Evolutionary conservation across 331 rosid species (phyloP).

Genomic region (Prunus yedoensis): DNA sequence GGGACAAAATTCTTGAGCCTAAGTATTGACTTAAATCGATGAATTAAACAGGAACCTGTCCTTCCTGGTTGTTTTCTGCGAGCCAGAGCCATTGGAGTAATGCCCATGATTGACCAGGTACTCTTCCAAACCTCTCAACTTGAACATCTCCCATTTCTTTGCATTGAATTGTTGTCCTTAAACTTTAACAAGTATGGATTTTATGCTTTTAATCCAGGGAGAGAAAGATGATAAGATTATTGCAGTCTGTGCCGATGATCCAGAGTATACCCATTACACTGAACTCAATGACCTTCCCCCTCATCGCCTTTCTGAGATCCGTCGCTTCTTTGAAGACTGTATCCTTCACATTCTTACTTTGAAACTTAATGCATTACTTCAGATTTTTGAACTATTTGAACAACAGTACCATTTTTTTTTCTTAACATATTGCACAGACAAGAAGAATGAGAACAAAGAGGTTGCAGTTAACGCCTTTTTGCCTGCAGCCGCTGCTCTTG

Average conservation of each 20-base stretch:
- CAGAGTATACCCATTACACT: slow-evolving; percentile 79
- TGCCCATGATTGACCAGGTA: slow-evolving; percentile 99
- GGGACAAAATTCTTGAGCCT: not conserved
- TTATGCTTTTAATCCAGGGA: slow-evolving; percentile 48
- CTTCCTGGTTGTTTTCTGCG: slow-evolving; percentile 96
- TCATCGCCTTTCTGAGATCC: slow-evolving; percentile 90
- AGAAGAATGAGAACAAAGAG: slow-evolving; percentile 97
- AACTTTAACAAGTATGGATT: not conserved
- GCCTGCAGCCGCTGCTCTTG: slow-evolving; percentile 66
- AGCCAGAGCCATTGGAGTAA: slow-evolving; percentile 90
- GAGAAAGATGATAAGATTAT: slow-evolving; percentile 98
- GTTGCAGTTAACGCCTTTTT: slow-evolving; percentile 91
- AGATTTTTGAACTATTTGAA: not conserved
- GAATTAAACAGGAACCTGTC: slow-evolving; percentile 73
- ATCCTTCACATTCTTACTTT: slow-evolving; percentile 43
- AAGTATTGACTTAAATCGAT: slow-evolving; percentile 20
- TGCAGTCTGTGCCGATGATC: slow-evolving; percentile 99
- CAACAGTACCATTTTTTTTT: slow-evolving; percentile 15
- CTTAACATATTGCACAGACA: slow-evolving; percentile 59
- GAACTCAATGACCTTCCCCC: slow-evolving; percentile 84
- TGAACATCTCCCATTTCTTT: not conserved
- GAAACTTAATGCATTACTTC: not conserved
- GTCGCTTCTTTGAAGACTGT: slow-evolving; percentile 98
- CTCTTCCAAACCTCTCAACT: slow-evolving; percentile 14
- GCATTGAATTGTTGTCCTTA: not conserved